Base-by-base conservation (phyloP, 176 grass and related monocot genomes). In the Carex cristatella region DNA sequence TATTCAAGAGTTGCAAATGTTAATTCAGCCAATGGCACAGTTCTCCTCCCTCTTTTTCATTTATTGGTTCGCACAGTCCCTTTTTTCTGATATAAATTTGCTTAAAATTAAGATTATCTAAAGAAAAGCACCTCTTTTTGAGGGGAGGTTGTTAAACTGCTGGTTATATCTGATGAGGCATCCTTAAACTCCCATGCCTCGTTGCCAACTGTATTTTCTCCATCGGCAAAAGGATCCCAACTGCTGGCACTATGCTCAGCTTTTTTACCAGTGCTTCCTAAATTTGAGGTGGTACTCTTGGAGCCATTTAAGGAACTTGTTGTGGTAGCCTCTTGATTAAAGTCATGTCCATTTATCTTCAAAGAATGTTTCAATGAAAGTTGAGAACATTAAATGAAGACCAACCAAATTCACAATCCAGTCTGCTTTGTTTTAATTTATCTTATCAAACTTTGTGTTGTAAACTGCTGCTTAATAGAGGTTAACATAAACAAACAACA, bases 301-400 rank as follows among this genome's bases (percentile, higher is more conserved):
- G 7, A 14, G 40, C 18, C 79, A 82, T 82, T 61, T 61, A 42
- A 42, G 58, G 78, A 62, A 62, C 19, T 82, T 49, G 79, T 65
- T 49, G 23, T 8, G 42, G n/a, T 65, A 65, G 33, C 60, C 14
- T 82, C 79, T 65, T 82, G 60, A 64, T 31, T 30, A 28, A 54
- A 54, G 12, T 67, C 42, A 83, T 83, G 65, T 83, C 61, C 81
- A 69, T 32, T 83, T 48, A 83, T 37, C 81, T 83, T 81, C 79
- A 69, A 30, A 54, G 4, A 83, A 79, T 16, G 14, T 57, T 14
- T 79, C 31, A 83, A 69, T 18, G 32, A 69, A 54, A 83, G 56
- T 53, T 54, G 35, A 83, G 61, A 54, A 69, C 65, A 81, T 35
- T 59, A 27, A 59, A 14, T 32, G n/a, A 35, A 18, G 75, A 57